These are phyloP conservation scores for Dactylellina sp. DNA, from an alignment of 2,329 filamentous ascomycete genomes.

Conservation along the genomic window DNA sequence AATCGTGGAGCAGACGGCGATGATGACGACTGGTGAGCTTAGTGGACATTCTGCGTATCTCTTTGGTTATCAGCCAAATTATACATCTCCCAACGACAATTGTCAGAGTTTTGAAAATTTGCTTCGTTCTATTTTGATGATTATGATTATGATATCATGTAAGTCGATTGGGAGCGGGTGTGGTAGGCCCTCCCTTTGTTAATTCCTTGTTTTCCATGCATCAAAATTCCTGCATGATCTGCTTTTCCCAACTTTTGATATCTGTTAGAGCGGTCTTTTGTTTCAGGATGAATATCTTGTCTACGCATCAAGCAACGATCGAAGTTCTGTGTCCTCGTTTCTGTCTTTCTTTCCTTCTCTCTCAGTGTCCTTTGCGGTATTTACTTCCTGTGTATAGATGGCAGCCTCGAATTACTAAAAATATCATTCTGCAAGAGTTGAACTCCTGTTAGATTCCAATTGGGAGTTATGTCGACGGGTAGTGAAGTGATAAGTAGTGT, in stretches of 20 bases:
- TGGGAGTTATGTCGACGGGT: slow-evolving; percentile 22
- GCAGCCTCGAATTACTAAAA: slow-evolving; percentile 54
- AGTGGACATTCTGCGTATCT: slow-evolving; percentile 24
- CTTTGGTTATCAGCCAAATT: slow-evolving; percentile 17
- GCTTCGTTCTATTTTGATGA: background rate
- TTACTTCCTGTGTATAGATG: slow-evolving; percentile 54
- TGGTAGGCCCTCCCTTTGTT: slow-evolving; percentile 24
- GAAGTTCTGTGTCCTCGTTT: slow-evolving; percentile 34
- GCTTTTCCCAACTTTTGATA: slow-evolving; percentile 29
- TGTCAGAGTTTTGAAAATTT: slow-evolving; percentile 32
- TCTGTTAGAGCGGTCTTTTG: slow-evolving; percentile 51
- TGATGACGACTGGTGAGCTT: slow-evolving; percentile 70
- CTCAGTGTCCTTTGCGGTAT: slow-evolving; percentile 51
- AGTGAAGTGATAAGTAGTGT: slow-evolving; percentile 27
- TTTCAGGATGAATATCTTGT: slow-evolving; percentile 32
- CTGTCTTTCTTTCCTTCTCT: slow-evolving; percentile 34
- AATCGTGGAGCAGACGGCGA: slow-evolving; percentile 78
- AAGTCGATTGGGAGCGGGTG: slow-evolving; percentile 39
- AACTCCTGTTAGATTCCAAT: slow-evolving; percentile 37
- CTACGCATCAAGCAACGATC: slow-evolving; percentile 48
- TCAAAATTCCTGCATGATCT: slow-evolving; percentile 23
- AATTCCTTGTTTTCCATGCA: slow-evolving; percentile 28
- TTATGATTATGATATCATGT: slow-evolving; percentile 27
- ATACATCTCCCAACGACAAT: slow-evolving; percentile 16
- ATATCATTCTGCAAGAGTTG: slow-evolving; percentile 42